Evolutionary conservation across 805 yeast genomes (phyloP).

Genomic region (Metschnikowia chrysomelidarum): DNA sequence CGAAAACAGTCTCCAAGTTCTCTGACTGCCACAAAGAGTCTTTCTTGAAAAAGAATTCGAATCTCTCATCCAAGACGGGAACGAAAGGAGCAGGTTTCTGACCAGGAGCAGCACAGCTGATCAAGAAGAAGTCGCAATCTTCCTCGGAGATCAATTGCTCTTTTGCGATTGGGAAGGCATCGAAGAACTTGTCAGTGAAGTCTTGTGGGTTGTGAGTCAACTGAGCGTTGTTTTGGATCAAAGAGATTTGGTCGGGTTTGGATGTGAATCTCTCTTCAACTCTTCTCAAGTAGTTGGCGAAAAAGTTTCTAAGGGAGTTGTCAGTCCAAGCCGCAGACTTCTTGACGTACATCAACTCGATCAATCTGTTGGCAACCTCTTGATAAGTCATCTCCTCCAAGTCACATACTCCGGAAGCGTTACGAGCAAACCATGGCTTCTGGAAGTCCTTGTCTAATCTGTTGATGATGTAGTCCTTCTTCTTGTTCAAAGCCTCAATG

Average conservation of each 20-base stretch:
- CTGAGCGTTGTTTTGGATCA: conserved; percentile 70
- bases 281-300: conserved; percentile 86
- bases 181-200: conserved; percentile 58
- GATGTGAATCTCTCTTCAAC: conserved; percentile 92
- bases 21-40: conserved; percentile 99
- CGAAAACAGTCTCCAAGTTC: conserved; percentile 93
- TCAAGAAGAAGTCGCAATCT: conserved; percentile 90
- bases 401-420: conserved; percentile 79
- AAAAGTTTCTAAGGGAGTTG: conserved; percentile 75
- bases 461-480: conserved; percentile 81
- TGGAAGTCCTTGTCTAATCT: conserved; percentile 92
- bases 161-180: conserved; percentile 69
- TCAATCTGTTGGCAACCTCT: conserved; percentile 82
- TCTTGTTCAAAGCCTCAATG: conserved; percentile 73
- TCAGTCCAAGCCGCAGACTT: conserved; percentile 88
- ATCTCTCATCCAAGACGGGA: conserved; percentile 90
- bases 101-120: conserved; percentile 72
- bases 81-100: conserved; percentile 99
- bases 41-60: conserved; percentile 95
- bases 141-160: conserved; percentile 89
- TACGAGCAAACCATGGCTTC: conserved; percentile 95
- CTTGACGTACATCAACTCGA: conserved; percentile 83
- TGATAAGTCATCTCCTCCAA: conserved; percentile 93
- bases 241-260: conserved; percentile 51
- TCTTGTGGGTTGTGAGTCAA: conserved; percentile 61